Conservation (phyloP, 2,329 filamentous ascomycete species). For the Coniochaeta sp. region DNA sequence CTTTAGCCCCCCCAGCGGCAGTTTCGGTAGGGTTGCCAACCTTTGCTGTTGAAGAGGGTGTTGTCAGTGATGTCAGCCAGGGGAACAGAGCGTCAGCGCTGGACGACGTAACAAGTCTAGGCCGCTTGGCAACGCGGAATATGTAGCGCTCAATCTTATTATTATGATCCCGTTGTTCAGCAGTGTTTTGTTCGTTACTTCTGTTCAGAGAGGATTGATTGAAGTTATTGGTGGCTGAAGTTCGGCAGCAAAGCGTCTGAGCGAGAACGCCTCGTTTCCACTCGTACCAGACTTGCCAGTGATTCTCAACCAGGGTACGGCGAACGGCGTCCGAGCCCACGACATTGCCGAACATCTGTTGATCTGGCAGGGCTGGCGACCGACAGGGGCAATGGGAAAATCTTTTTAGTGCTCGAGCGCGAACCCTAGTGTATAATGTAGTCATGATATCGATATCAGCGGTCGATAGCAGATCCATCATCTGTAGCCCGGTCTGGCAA, state of each 20-base stretch:
- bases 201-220: no score
- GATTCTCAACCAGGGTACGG: neutral
- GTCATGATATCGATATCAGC: neutral
- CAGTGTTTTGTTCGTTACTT: no score
- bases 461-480: no score
- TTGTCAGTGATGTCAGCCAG: neutral
- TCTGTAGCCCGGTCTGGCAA: neutral
- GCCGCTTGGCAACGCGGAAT: no score
- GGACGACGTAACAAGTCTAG: no score
- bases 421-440: neutral
- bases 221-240: no score
- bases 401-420: neutral
- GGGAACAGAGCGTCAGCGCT: no score
- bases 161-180: no score
- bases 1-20: neutral
- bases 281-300: neutral
- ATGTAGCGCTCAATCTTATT: no score
- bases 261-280: neutral
- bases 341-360: neutral
- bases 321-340: conserved; percentile 1
- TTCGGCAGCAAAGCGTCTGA: neutral
- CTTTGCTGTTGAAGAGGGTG: no score
- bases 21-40: neutral
- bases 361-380: neutral
- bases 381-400: neutral